Evolutionary conservation across 148 eudicot genomes (phyloP).

Genomic region (Talinum fruticosum): DNA sequence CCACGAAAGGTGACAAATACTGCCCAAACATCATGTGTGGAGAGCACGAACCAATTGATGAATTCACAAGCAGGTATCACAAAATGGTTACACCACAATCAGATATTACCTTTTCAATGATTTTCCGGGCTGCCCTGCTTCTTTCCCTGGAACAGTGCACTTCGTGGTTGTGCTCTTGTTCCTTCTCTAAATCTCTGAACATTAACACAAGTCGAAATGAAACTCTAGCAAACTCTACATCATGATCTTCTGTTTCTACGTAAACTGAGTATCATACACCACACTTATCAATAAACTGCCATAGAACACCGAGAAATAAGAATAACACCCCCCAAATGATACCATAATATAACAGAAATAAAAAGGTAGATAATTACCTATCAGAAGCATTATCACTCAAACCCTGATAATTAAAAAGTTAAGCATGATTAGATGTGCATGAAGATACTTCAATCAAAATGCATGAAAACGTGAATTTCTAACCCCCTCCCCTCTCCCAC

Average conservation of each 20-base stretch:
- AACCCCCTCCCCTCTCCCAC: too few relatives aligned
- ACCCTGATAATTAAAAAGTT: slow-evolving; percentile 18
- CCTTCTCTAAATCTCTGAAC: slow-evolving; percentile 38
- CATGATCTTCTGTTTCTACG: neutral
- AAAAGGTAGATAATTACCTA: slow-evolving; percentile 17
- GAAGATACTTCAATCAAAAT: neutral
- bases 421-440: neutral
- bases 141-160: slow-evolving; percentile 86
- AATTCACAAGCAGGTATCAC: slow-evolving; percentile 5
- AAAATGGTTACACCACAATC: neutral
- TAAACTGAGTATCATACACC: neutral
- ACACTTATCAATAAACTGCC: neutral
- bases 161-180: slow-evolving; percentile 37
- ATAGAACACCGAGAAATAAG: neutral
- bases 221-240: neutral
- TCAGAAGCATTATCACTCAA: slow-evolving; percentile 18
- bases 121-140: slow-evolving; percentile 74
- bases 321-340: too few relatives aligned
- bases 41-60: neutral
- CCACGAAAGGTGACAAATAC: slow-evolving; percentile 89
- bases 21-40: slow-evolving; percentile 28
- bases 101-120: slow-evolving; percentile 59
- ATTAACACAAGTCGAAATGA: slow-evolving; percentile 2
- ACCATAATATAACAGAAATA: too few relatives aligned
- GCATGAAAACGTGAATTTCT: neutral